Evolutionary conservation across 2,329 filamentous ascomycete species (phyloP), one percentile per base, ranked within the genome.

Genomic region (Stachybotrys echinatus): DNA sequence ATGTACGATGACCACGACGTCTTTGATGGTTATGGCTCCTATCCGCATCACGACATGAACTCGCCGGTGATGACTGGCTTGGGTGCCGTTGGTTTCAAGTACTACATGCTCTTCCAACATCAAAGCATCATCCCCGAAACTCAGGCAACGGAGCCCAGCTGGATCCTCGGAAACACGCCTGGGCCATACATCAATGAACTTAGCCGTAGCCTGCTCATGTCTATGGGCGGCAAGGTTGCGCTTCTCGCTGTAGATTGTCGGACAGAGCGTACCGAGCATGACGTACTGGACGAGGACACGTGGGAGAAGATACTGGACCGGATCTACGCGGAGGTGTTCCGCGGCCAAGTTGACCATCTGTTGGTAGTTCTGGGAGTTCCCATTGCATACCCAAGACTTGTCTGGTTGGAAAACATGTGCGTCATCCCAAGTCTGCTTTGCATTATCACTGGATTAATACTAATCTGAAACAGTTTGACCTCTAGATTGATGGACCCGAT

Each of bases 51-150:
- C 57, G 94, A 96, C 62, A 97, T 96, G 90, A 83, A 81, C 56
- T 89, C 89, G 3, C 87, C 89, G 1, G 89, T 97, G 0, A 95
- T 99, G 65, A 87, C 85, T 2, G 94, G 95, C 0, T 70, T 99
- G 8, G 95, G 94, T 3, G 88, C 87, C 37, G 84, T 97, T 46
- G 92, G 92, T 0, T 97, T 94, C 80, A 99, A 99, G 67, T 99
- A 97, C 70, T 99, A 99, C 62, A 87, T 99, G 84, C 79, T 99
- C 8, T 99, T 99, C 73, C 94, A 99, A 67, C 94, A 99, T 59
- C 95, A 99, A 67, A 95, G 88, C 57, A 76, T 95, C 4, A 73
- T 83, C 1, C 81, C 85, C 43, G 94, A 99, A 71, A 90, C 85
- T 1, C 85, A 95, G 57, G 75, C 79, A 34, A 81, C 88, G 3